These are phyloP conservation scores for Capsicum pubescens DNA, from an alignment of 257 asterid genomes.

Conservation along the genomic window DNA sequence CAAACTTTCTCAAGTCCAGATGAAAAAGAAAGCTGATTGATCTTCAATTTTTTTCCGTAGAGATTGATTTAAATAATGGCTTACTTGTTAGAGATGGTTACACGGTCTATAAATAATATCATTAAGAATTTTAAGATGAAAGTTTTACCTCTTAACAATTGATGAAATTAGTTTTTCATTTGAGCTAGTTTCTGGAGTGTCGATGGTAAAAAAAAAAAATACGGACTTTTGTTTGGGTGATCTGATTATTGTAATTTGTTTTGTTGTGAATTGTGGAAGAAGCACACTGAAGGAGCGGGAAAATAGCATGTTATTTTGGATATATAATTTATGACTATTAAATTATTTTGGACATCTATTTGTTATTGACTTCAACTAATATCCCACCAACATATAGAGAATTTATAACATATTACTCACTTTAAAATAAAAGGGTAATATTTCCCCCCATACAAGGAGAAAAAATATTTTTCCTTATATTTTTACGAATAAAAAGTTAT, in stretches of 20 bases:
- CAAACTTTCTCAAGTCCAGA: no score
- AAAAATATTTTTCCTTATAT: no score
- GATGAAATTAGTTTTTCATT: background rate
- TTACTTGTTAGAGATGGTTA: no score
- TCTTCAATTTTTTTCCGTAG: no score
- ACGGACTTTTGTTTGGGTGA: background rate
- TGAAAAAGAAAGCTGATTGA: no score
- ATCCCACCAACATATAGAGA: background rate
- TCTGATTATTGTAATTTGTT: background rate
- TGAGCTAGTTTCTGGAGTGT: background rate
- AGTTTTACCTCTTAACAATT: background rate
- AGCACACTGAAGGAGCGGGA: constrained; percentile 32
- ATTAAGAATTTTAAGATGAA: background rate
- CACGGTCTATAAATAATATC: no score
- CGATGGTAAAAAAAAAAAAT: no score
- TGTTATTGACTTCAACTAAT: background rate
- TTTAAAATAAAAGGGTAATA: no score
- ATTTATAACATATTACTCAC: background rate
- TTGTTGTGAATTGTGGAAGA: constrained; percentile 21
- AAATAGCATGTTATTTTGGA: constrained; percentile 15
- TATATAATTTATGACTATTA: background rate
- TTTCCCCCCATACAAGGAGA: no score
- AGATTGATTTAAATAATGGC: no score
- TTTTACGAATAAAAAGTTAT: no score
- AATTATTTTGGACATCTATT: background rate